Base-by-base conservation (phyloP, 805 yeast genomes). In the Kurtzmaniella fragi region DNA sequence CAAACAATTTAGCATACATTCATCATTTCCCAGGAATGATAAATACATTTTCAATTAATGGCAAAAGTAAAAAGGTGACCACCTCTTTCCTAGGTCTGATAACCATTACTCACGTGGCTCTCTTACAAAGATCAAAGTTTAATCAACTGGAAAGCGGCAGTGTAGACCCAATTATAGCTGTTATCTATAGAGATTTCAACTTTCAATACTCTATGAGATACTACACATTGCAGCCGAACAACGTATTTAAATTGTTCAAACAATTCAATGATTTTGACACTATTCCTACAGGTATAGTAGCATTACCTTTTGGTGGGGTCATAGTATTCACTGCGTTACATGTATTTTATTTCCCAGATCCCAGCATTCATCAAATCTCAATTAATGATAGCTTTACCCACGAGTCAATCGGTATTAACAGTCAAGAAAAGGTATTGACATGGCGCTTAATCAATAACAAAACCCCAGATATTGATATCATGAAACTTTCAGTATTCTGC, bases 161-260 rank as follows among this genome's bases (percentile, higher is more conserved):
- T n/a, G n/a, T n/a, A 14, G 32, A 41, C 12, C 35, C 34, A 6
- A 26, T 43, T 10, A n/a, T 64, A 12, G 68, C 64, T 2, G 41
- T 62, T 1, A 40, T 64, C 5, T 62, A 59, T 42, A 50, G 70
- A 16, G 69, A 64, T 39, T 59, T 57, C 34, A 61, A 60, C 35
- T 61, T 56, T 45, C 48, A 50, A 38, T 56, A 53, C 35, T 59
- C 67, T 9, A 41, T 65, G 31, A 50, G 70, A 26, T 54, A 45
- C 45, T 65, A 59, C 44, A 28, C 40, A n/a, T 26, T 62, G 3
- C 46, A 46, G 23, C 14, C 33, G 16, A 30, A 16, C 1, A 33
- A 32, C 3, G 32, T 17, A 0, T 38, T 56, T 11, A 26, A 37
- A 1, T 27, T 59, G 16, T 10, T 32, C 14, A 42, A 44, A 23